Evolutionary conservation across 2,329 filamentous ascomycete genomes (phyloP).

Genomic region (Penicillium glabrum): DNA sequence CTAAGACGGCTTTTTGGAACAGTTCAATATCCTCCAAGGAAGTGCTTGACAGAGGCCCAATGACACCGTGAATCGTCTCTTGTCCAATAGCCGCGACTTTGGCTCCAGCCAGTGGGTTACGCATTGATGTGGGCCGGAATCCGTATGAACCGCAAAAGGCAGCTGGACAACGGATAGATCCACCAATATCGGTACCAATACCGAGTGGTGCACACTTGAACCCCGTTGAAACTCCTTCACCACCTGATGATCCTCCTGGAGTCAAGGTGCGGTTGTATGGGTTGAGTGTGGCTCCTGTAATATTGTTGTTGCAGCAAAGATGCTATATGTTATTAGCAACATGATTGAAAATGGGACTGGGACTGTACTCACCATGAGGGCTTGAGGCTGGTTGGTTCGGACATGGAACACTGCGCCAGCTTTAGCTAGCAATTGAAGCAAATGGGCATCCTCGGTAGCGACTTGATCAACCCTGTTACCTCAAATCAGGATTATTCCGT

Average conservation of each 20-base stretch:
- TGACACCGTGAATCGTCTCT: constrained; percentile 38
- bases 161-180: constrained; percentile 47
- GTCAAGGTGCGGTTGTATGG: constrained; percentile 42
- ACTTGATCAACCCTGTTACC: constrained; percentile 35
- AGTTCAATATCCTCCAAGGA: constrained; percentile 35
- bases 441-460: constrained; percentile 34
- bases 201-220: constrained; percentile 45
- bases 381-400: constrained; percentile 46
- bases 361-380: constrained; percentile 34
- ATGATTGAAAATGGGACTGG: background rate
- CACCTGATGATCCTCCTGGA: constrained; percentile 46
- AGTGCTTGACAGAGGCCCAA: constrained; percentile 29
- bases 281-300: constrained; percentile 43
- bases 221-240: constrained; percentile 45
- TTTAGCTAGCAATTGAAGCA: constrained; percentile 32
- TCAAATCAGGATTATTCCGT: background rate
- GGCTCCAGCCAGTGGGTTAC: constrained; percentile 32
- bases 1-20: constrained; percentile 40
- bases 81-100: constrained; percentile 33
- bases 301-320: constrained; percentile 41
- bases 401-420: constrained; percentile 46
- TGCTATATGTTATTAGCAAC: constrained; percentile 24
- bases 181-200: constrained; percentile 50
- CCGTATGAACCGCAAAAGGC: constrained; percentile 48
- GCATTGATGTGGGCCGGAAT: constrained; percentile 41